Evolutionary conservation across 495 filamentous ascomycete genomes (phyloP), one percentile per base, ranked within the genome.

Genomic region (Penicillium ucsense): DNA sequence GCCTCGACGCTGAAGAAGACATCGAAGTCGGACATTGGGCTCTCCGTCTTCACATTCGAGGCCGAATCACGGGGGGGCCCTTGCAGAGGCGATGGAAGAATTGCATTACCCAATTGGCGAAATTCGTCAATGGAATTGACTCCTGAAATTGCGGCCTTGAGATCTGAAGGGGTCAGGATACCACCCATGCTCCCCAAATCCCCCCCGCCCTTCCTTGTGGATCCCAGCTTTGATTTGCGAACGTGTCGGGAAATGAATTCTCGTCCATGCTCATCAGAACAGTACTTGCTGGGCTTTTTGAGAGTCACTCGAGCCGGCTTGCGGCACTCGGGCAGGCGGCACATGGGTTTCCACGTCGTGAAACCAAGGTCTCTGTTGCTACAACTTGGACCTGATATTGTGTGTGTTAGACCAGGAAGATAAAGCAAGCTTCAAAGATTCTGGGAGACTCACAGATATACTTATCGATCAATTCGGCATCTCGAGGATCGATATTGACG

Each of bases 271-370:
- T 78, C 80, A 37, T 86, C 81, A 32, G 71, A 75, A 63, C 84
- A 88, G 55, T 86, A 88, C 62, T 86, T 88, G 65, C 78, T 83
- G 20, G 60, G 69, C 8, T 59, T 66, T 4, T 66, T 66, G 30
- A 65, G 66, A 9, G 55, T 59, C 11, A 73, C 59, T 20, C 81
- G 72, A 30, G 81, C 83, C 12, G 83, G 80, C 53, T 78, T 75
- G 33, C 79, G 65, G 53, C 83, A 87, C 30, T 70, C 75, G 7
- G 65, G 46, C 28, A 80, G 62, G 28, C 83, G 73, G 52, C 83
- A 88, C 73, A 84, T 82, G 9, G 78, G 76, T 61, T 84, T 85
- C 80, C 79, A 88, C 6, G 77, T 78, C 9, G 84, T 86, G 44
- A 67, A 58, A 2, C 75, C 75, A 20, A 70, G 67, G 9, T 76